A percentile compares a stretch with the other conserved stretches of the same genome.
phyloP scores from a whole-genome alignment of 768 basidiomycete species.

The Melanogaster broomeanus region DNA sequence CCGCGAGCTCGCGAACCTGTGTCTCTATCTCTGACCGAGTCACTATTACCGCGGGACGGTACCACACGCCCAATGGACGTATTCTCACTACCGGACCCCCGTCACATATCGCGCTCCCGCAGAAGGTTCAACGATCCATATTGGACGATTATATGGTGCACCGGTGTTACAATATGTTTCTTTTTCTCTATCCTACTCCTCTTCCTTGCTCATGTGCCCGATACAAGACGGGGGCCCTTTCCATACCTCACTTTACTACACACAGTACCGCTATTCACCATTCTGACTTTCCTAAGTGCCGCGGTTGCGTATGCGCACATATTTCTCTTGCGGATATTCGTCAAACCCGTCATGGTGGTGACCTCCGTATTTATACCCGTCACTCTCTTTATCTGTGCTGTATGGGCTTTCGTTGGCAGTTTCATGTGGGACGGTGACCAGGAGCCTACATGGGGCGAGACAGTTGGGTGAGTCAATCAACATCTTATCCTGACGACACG shows the following conservation, averaged over 20 bases:
- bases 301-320: slow-evolving; percentile 73
- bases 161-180: slow-evolving; percentile 58
- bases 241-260: slow-evolving; percentile 76
- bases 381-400: slow-evolving; percentile 68
- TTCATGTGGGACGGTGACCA: slow-evolving; percentile 58
- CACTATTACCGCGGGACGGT: slow-evolving; percentile 75
- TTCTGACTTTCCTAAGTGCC: slow-evolving; percentile 72
- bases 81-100: slow-evolving; percentile 78
- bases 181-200: slow-evolving; percentile 67
- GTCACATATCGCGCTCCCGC: slow-evolving; percentile 60
- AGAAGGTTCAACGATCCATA: slow-evolving; percentile 74
- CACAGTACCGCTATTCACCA: slow-evolving; percentile 74
- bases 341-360: slow-evolving; percentile 78
- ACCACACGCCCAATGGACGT: slow-evolving; percentile 61
- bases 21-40: slow-evolving; percentile 76
- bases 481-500: neutral
- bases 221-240: slow-evolving; percentile 22
- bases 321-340: slow-evolving; percentile 75
- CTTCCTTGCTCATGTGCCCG: slow-evolving; percentile 53
- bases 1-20: slow-evolving; percentile 47
- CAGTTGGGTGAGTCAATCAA: slow-evolving; percentile 59
- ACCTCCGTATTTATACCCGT: slow-evolving; percentile 78
- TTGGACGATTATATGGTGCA: slow-evolving; percentile 71
- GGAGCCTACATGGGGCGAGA: slow-evolving; percentile 81
- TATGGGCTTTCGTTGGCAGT: slow-evolving; percentile 83